Percentiles rank a stretch among this genome's conserved stretches.
These are phyloP conservation scores for Talaromyces nanjingensis DNA, from an alignment of 495 filamentous ascomycete genomes.

Conservation along the genomic window DNA sequence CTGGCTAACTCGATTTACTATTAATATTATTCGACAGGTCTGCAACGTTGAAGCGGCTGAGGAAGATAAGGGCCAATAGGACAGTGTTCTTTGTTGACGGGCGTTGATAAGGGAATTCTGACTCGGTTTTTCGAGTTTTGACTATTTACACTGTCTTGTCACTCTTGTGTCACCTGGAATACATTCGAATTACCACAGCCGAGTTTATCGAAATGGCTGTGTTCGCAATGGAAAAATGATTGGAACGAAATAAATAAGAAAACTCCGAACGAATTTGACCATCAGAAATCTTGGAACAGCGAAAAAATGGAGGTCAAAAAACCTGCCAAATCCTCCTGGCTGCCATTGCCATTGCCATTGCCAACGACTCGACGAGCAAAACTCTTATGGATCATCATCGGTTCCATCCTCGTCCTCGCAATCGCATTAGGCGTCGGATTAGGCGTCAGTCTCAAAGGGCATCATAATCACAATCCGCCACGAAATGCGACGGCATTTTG, in stretches of 20 bases:
- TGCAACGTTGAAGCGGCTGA: neutral
- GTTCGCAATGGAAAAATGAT: neutral
- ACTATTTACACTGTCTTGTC: neutral
- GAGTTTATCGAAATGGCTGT: neutral
- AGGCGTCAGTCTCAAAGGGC: neutral
- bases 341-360: too few species aligned
- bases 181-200: neutral
- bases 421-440: slow-evolving; percentile 4
- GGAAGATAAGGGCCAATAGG: neutral
- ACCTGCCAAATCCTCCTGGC: neutral
- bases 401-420: neutral
- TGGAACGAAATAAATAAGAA: neutral
- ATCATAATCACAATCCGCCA: neutral
- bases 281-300: neutral
- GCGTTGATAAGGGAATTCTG: neutral
- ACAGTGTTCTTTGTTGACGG: neutral
- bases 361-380: neutral
- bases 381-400: neutral
- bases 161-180: neutral
- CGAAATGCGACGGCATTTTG: neutral
- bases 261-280: neutral
- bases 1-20: too few species aligned
- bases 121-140: neutral
- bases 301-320: neutral
- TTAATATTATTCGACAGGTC: too few species aligned